Evolutionary conservation across 805 yeast species (phyloP).

Genomic region (Starmerella powellii): DNA sequence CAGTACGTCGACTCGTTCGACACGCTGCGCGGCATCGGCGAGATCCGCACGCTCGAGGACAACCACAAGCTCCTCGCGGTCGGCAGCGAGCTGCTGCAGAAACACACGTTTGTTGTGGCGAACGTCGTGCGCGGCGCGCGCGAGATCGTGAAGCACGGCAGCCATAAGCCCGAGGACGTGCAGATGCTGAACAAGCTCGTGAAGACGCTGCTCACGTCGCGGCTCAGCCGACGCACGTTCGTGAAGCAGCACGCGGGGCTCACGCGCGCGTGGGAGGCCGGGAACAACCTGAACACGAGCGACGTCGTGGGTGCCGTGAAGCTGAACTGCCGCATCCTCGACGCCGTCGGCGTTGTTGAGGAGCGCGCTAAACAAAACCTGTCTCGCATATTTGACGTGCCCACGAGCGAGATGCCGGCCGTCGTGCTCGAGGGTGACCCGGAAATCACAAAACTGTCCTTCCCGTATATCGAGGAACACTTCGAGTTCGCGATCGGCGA

Average conservation of each 20-base stretch:
- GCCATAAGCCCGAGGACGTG: slow-evolving; percentile 49
- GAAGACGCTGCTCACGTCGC: slow-evolving; percentile 65
- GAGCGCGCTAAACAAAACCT: slow-evolving; percentile 29
- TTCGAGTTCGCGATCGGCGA: slow-evolving; percentile 79
- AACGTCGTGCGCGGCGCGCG: slow-evolving; percentile 88
- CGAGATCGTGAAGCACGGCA: slow-evolving; percentile 35
- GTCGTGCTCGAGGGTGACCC: slow-evolving; percentile 53
- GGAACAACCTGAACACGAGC: slow-evolving; percentile 25
- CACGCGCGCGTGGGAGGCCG: slow-evolving; percentile 42
- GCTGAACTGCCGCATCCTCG: slow-evolving; percentile 52
- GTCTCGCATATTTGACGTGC: slow-evolving; percentile 21
- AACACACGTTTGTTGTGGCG: slow-evolving; percentile 71
- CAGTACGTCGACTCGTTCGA: slow-evolving; percentile 81
- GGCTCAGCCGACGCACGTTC: slow-evolving; percentile 80
- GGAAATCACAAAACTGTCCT: slow-evolving; percentile 38
- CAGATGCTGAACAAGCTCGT: slow-evolving; percentile 57
- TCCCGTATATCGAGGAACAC: slow-evolving; percentile 79
- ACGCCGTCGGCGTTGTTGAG: slow-evolving; percentile 27
- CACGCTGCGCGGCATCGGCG: slow-evolving; percentile 61
- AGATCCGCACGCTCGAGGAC: slow-evolving; percentile 57
- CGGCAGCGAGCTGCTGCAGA: slow-evolving; percentile 49
- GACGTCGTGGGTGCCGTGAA: slow-evolving; percentile 57
- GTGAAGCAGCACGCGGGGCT: slow-evolving; percentile 84
- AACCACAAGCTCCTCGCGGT: slow-evolving; percentile 60
- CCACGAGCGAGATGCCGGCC: slow-evolving; percentile 48